Evolutionary conservation across 1,284 basidiomycete genomes (phyloP), one percentile per base, ranked within the genome.

Genomic region (Sparassis latifolia): DNA sequence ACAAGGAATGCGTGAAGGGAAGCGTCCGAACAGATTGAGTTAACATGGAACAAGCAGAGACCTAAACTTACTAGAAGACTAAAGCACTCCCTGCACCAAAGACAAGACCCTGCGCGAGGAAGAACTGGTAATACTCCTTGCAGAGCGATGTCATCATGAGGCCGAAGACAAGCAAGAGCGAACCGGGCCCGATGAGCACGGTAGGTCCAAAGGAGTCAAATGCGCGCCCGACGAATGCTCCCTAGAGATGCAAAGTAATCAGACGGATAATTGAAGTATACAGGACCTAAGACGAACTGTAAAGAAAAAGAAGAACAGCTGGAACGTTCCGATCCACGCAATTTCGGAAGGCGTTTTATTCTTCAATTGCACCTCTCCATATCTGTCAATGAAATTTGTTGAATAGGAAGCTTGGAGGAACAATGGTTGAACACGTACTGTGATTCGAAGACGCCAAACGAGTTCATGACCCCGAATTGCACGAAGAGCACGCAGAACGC

Each of bases 51-150:
- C n/a, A n/a, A n/a, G n/a, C n/a, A n/a, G n/a, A n/a, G n/a, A n/a
- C n/a, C n/a, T n/a, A n/a, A n/a, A n/a, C n/a, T n/a, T n/a, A n/a
- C 28, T 72, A 59, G 42, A 70, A 57, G 52, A 59, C 50, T 51
- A 59, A 52, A 10, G 55, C 53, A 6, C 52, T 51, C 1, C 55
- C 54, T 5, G 55, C 30, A 0, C 58, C 58, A 27, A 59, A 57
- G 0, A 57, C 29, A 3, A 85, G 45, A 4, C 82, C 83, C 58
- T 85, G 83, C 0, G 73, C 69, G 12, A 86, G 67, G 33, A 85
- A 63, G 57, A 77, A 82, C 48, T 85, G 76, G 59, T 78, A 81
- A 59, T 78, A 81, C 51, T 71, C 62, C 2, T 67, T 72, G n/a
- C 72, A 76, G 31, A 85, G 52, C 57, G 55, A 57, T 3, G 51